Conservation (phyloP, 768 basidiomycete genomes). For the Brasilioporus rufonigricans region DNA sequence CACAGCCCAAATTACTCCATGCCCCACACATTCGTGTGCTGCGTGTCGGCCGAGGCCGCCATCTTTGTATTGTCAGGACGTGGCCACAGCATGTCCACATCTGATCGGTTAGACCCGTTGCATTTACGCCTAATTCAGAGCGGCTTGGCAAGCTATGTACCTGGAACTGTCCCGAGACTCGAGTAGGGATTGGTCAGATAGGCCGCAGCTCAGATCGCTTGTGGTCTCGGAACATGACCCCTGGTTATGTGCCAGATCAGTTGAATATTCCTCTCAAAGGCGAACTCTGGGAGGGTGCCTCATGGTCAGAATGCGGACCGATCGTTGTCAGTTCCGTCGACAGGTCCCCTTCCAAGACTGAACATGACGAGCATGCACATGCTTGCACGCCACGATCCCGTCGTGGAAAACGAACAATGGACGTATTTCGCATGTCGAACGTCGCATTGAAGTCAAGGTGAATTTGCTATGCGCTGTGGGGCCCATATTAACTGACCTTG, state of each 20-base stretch:
- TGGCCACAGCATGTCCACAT: conserved; percentile 12
- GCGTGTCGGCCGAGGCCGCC: conserved; percentile 23
- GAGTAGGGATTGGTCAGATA: background rate
- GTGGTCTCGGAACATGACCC: conserved; percentile 6
- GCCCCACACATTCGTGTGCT: conserved; percentile 19
- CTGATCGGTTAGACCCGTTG: conserved; percentile 3
- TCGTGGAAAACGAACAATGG: conserved; percentile 6
- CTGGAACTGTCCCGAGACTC: conserved; percentile 2
- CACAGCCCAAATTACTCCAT: conserved; percentile 26
- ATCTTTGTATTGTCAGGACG: conserved; percentile 23
- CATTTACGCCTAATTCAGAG: conserved; percentile 6
- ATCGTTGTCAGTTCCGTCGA: conserved; percentile 7
- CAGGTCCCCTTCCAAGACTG: conserved; percentile 5
- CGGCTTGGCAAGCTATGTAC: conserved; percentile 17
- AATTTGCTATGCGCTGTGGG: conserved; percentile 2
- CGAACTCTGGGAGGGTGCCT: conserved; percentile 7
- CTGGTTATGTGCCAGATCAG: conserved; percentile 1
- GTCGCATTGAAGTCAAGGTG: background rate
- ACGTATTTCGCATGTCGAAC: background rate
- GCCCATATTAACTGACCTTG: background rate
- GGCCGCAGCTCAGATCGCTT: background rate
- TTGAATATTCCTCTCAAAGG: background rate
- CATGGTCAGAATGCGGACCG: conserved; percentile 3
- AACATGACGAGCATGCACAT: background rate
- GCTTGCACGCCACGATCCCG: conserved; percentile 2